phyloP scores from a whole-genome alignment of 2,329 filamentous ascomycete genomes.

The Parastagonospora nodorum region DNA sequence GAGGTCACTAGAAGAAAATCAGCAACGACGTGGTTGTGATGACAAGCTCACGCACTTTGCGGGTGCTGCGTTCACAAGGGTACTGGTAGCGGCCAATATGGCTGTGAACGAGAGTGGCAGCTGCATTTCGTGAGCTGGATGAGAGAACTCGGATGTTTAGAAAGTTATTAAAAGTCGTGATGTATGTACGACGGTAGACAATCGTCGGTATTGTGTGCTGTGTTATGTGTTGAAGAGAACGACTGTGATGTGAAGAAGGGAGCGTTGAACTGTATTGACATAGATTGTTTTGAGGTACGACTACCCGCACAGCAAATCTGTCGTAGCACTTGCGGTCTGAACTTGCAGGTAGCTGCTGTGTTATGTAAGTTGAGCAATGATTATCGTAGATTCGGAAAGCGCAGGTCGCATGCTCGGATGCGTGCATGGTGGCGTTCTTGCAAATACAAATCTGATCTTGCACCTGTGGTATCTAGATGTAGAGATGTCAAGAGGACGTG shows the following conservation, averaged over 20 bases:
- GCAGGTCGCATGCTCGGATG: neutral
- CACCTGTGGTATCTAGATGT: neutral
- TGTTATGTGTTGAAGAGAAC: neutral
- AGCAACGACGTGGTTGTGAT: neutral
- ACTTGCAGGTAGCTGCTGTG: neutral
- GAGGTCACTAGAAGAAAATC: slow-evolving; percentile 3
- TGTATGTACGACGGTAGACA: neutral
- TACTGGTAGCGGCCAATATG: slow-evolving; percentile 10
- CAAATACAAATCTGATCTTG: neutral
- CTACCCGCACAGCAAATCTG: neutral
- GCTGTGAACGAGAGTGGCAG: slow-evolving; percentile 8
- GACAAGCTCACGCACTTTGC: slow-evolving; percentile 14
- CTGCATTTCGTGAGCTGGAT: slow-evolving; percentile 13
- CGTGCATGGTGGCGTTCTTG: neutral
- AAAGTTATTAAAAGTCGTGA: neutral
- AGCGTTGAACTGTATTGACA: neutral
- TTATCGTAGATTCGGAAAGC: neutral
- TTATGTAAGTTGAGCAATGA: neutral
- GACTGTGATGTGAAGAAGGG: slow-evolving; percentile 2
- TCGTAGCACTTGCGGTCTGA: neutral
- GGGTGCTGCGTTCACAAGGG: slow-evolving; percentile 20
- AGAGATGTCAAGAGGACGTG: neutral
- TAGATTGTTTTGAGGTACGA: neutral
- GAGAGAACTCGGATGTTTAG: neutral
- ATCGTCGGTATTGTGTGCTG: neutral